Evolutionary conservation across 1,284 basidiomycete species (phyloP), one percentile per base, ranked within the genome.

Genomic region (Tilletia horrida): DNA sequence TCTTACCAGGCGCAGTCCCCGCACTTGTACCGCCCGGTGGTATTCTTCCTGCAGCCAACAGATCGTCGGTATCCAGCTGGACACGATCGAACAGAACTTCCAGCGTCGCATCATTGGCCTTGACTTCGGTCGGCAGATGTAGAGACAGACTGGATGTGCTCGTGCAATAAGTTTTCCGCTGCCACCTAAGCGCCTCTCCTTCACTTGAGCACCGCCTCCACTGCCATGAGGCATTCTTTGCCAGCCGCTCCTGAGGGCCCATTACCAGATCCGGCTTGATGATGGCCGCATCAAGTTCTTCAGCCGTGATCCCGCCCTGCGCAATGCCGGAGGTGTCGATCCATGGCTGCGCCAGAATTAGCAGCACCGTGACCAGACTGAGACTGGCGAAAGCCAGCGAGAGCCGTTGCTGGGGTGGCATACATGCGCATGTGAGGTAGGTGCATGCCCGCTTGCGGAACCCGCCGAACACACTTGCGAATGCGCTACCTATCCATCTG

Each of bases 51-150:
- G 7, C n/a, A 21, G 55, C 55, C 2, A 29, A 25, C 1, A 59
- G 27, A 9, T 29, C 11, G 31, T 59, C 55, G 3, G 27, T 59
- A 16, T 59, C 55, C 14, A 59, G 55, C 14, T 25, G n/a, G 55
- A 59, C 55, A 16, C 55, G 55, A 29, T 59, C 55, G 27, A 59
- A 59, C 27, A 59, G 55, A 4, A 59, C 35, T 21, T 59, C 55
- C 2, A 59, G 16, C 6, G 55, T 59, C 27, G 13, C n/a, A 18
- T 31, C 27, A 14, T 35, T n/a, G 27, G 31, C 27, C 14, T n/a
- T 25, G 27, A n/a, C 25, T 29, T 59, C 29, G 8, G 55, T 4
- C 11, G 55, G 55, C 6, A 59, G 27, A 7, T 40, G 9, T 25
- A 59, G 31, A 3, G 31, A 29, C 7, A 59, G 14, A 11, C 29